A percentile compares a stretch with the other conserved stretches of the same genome.
Conservation (phyloP, 2,329 filamentous ascomycete species). For the Exophiala bonariae region DNA sequence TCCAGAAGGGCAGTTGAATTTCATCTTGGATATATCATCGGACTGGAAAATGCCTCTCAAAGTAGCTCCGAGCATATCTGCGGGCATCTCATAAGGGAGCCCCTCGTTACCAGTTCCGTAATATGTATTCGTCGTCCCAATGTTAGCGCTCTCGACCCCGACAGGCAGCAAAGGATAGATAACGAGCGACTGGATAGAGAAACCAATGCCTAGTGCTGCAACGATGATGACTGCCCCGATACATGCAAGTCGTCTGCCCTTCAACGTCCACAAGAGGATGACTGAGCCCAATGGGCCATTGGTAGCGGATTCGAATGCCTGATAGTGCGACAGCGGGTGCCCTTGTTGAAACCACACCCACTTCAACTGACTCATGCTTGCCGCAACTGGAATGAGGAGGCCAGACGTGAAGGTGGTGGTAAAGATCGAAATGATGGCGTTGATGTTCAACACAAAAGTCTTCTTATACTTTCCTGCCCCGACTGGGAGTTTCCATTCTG, state of each 20-base stretch:
- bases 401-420: conserved; percentile 30
- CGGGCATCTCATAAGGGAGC: not conserved
- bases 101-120: not conserved
- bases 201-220: conserved; percentile 30
- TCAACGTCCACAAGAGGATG: conserved; percentile 25
- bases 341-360: conserved; percentile 27
- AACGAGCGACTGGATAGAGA: conserved; percentile 31
- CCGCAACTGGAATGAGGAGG: conserved; percentile 28
- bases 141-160: not conserved
- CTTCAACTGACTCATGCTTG: conserved; percentile 34
- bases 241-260: conserved; percentile 17
- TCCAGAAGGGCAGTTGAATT: conserved; percentile 3
- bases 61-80: conserved; percentile 5
- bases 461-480: not conserved
- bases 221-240: conserved; percentile 30
- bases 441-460: conserved; percentile 18
- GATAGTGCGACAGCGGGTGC: conserved; percentile 26
- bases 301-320: conserved; percentile 32
- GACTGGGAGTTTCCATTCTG: conserved; percentile 7
- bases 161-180: conserved; percentile 13
- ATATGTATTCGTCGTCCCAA: conserved; percentile 20
- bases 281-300: conserved; percentile 32
- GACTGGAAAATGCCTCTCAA: conserved; percentile 6
- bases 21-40: not conserved
- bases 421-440: conserved; percentile 33